A percentile compares a stretch with the other conserved stretches of the same genome.
phyloP scores from a whole-genome alignment of 2,329 filamentous ascomycete genomes.

The Paradendryphiella salina region DNA sequence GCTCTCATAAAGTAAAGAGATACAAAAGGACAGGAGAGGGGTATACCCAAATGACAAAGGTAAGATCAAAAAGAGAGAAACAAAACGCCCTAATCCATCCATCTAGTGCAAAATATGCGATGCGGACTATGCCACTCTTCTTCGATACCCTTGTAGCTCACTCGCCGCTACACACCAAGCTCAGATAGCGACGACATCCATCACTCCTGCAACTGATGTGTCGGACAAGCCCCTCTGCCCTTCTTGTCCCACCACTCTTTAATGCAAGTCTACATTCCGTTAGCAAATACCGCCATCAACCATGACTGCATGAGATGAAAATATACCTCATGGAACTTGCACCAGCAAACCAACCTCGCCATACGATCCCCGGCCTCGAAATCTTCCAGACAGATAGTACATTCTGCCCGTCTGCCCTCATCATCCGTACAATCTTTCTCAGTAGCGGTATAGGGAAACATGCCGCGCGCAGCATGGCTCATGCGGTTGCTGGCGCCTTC shows the following conservation, averaged over 20 bases:
- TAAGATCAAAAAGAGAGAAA: not conserved
- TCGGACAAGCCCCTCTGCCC: conserved; percentile 61
- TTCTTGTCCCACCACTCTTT: conserved; percentile 62
- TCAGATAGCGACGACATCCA: not conserved
- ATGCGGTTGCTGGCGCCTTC: conserved; percentile 35
- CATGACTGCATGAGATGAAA: not conserved
- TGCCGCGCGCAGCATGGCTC: conserved; percentile 42
- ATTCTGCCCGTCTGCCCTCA: conserved; percentile 58
- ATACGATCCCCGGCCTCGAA: conserved; percentile 63
- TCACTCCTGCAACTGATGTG: conserved; percentile 56
- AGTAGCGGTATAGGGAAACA: conserved; percentile 60
- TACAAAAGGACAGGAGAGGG: not conserved
- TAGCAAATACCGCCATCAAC: not conserved
- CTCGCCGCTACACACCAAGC: too few relatives aligned
- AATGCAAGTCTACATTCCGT: conserved; percentile 54
- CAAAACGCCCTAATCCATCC: not conserved
- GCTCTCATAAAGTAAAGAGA: not conserved
- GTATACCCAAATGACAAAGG: not conserved
- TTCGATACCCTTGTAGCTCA: too few relatives aligned
- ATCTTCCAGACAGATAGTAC: conserved; percentile 67
- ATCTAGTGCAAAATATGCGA: too few relatives aligned
- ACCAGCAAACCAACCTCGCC: conserved; percentile 64
- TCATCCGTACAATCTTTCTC: conserved; percentile 66
- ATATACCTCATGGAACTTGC: conserved; percentile 63
- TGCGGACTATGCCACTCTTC: too few relatives aligned